Conservation (phyloP, 768 basidiomycete genomes). For the Guyanaporus albipodus region DNA sequence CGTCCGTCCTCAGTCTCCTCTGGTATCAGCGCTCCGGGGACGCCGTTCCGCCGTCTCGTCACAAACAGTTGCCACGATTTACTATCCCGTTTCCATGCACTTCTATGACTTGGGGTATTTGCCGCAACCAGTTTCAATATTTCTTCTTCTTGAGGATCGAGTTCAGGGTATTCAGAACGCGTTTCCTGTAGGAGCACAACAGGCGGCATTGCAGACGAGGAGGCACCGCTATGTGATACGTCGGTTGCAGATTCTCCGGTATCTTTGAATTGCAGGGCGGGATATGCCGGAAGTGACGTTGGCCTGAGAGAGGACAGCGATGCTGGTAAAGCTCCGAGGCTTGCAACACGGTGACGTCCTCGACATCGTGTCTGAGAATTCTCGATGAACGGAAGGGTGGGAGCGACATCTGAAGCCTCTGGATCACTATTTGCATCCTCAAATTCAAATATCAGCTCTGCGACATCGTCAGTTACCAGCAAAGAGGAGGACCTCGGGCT, state of each 20-base stretch:
- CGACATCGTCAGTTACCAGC: slow-evolving; percentile 3
- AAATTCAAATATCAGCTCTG: slow-evolving; percentile 68
- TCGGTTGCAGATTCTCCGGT: background rate
- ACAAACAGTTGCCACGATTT: slow-evolving; percentile 63
- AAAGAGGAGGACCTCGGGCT: slow-evolving; percentile 9
- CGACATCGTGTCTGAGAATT: slow-evolving; percentile 22
- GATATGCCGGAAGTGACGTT: slow-evolving; percentile 63
- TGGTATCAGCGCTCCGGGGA: slow-evolving; percentile 31
- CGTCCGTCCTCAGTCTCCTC: slow-evolving; percentile 35
- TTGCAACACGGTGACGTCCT: slow-evolving; percentile 29
- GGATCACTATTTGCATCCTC: slow-evolving; percentile 48
- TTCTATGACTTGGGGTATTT: slow-evolving; percentile 64
- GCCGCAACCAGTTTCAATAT: slow-evolving; percentile 65
- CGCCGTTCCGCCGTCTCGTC: slow-evolving; percentile 29
- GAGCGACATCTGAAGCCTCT: slow-evolving; percentile 32
- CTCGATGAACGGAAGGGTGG: slow-evolving; percentile 35
- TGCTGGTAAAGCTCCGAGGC: slow-evolving; percentile 44
- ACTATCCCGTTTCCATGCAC: slow-evolving; percentile 62
- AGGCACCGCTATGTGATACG: background rate
- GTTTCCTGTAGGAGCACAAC: background rate
- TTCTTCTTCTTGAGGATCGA: slow-evolving; percentile 46
- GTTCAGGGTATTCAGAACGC: slow-evolving; percentile 21
- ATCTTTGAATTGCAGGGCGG: slow-evolving; percentile 41
- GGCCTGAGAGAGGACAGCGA: slow-evolving; percentile 61
- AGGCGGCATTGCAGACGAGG: background rate